Evolutionary conservation across 768 basidiomycete genomes (phyloP), one percentile per base, ranked within the genome.

Genomic region (Porpolomopsis calyptriformis): DNA sequence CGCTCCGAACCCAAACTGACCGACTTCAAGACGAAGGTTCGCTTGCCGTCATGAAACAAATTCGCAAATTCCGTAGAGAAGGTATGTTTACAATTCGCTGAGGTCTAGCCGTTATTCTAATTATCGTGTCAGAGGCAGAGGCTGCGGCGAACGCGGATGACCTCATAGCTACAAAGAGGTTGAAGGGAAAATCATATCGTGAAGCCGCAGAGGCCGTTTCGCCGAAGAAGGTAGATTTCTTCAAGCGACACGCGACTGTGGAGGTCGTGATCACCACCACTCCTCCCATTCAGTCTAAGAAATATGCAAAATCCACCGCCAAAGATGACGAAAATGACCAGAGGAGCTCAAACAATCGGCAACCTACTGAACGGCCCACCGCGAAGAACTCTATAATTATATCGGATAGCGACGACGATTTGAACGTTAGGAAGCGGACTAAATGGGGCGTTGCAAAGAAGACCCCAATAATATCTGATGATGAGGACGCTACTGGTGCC

Each of bases 151-250:
- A 68, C 23, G 65, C 68, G 53, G 69, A 54, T 53, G 43, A 36
- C 19, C 16, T 6, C 6, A 19, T 47, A 25, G 68, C 71, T 47
- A 61, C 78, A 16, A 90, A 88, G 57, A 75, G 88, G 33, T 66
- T 88, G 40, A 84, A 79, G 58, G 88, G 88, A 31, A 82, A 79
- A 57, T 67, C 73, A 2, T 88, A 88, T 59, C 77, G 80, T 25
- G 73, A 68, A 25, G 70, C 39, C 7, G 40, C 52, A 24, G 26
- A 46, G 3, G 18, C 40, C 27, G 42, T 56, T 43, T 40, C 53
- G 37, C 37, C 48, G 51, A 29, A 49, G 27, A 36, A 61, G 59
- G 22, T 42, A 40, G n/a, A 24, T 9, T 26, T 48, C 47, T 16
- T 31, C 29, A 31, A 31, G 14, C 38, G 26, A 16, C 2, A 8